Conservation (phyloP, 208 protist genomes). For the Acanthamoeba castellanii region DNA sequence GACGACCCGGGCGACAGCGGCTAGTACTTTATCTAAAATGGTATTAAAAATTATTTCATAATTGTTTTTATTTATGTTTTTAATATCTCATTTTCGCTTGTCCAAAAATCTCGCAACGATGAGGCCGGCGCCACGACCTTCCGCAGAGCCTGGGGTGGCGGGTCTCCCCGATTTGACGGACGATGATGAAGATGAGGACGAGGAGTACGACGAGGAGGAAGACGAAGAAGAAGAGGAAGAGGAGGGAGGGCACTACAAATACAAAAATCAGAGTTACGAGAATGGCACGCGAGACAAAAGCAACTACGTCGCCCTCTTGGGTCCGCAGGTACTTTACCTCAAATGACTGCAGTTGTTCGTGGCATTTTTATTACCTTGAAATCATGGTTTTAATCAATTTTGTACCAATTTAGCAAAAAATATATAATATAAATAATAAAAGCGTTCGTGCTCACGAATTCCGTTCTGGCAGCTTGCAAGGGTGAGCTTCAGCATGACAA, state of each 20-base stretch:
- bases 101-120: too few relatives aligned
- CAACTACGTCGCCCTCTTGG: constrained; percentile 10
- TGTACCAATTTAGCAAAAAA: too few relatives aligned
- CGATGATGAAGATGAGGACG: not conserved
- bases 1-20: too few relatives aligned
- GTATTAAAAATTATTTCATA: too few relatives aligned
- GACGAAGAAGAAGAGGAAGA: not conserved
- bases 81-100: too few relatives aligned
- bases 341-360: not conserved
- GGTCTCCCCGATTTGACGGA: not conserved
- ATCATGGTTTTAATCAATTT: not conserved
- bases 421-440: not conserved
- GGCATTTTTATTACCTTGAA: not conserved
- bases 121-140: too few relatives aligned
- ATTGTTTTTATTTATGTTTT: too few relatives aligned
- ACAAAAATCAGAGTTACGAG: constrained; percentile 54
- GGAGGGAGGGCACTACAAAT: not conserved
- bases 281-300: constrained; percentile 6
- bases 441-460: not conserved
- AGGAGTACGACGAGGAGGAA: not conserved
- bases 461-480: not conserved
- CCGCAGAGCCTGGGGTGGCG: not conserved
- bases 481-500: constrained; percentile 36
- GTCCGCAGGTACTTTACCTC: not conserved
- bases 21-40: too few relatives aligned